Evolutionary conservation across 495 filamentous ascomycete genomes (phyloP).

Genomic region (Talaromyces nanjingensis): DNA sequence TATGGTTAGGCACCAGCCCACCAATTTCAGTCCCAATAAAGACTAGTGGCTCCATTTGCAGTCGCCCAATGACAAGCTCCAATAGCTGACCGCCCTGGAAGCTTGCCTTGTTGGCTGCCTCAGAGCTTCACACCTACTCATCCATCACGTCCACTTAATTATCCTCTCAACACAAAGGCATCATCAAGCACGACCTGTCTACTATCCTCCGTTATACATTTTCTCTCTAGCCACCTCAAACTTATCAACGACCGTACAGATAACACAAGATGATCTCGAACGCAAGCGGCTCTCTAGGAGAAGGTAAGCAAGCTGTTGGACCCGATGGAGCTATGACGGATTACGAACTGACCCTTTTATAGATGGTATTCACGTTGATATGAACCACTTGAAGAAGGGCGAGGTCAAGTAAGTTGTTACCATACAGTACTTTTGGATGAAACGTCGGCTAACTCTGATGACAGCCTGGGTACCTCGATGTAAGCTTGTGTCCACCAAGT

Average conservation of each 20-base stretch:
- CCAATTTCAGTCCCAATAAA: background rate
- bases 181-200: background rate
- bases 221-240: background rate
- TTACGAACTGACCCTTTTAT: conserved; percentile 14
- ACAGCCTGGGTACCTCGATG: conserved; percentile 94
- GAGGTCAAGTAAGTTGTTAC: conserved; percentile 72
- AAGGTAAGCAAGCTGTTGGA: conserved; percentile 44
- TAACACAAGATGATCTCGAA: conserved; percentile 16
- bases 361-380: conserved; percentile 99
- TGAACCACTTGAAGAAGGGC: conserved; percentile 88
- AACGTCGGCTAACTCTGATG: conserved; percentile 21
- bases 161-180: background rate
- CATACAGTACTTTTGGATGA: conserved; percentile 10
- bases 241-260: background rate
- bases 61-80: conserved; percentile 6
- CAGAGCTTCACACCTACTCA: background rate
- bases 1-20: background rate
- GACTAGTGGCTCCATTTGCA: background rate
- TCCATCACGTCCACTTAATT: background rate
- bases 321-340: conserved; percentile 16
- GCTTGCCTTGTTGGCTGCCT: conserved; percentile 8
- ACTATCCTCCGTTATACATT: background rate
- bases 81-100: background rate
- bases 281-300: conserved; percentile 60
- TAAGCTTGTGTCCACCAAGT: conserved; percentile 40